phyloP scores from a whole-genome alignment of 1,284 basidiomycete genomes.

The Puccinia brachypodii region DNA sequence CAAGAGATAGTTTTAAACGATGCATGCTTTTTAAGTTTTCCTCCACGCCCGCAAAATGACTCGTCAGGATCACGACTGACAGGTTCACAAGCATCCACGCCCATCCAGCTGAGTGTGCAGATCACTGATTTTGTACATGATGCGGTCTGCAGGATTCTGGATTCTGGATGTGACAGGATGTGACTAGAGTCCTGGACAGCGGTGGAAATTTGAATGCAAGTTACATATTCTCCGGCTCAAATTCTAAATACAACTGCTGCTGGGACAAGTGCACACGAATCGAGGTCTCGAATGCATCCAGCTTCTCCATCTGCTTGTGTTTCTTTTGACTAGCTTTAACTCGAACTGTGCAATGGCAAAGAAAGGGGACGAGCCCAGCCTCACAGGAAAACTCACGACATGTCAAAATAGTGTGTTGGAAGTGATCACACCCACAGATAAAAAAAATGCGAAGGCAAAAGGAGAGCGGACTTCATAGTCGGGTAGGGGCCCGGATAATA shows the following conservation, averaged over 20 bases:
- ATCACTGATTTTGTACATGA: background rate
- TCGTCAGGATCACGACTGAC: background rate
- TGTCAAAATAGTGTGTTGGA: background rate
- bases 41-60: background rate
- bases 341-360: too few relatives aligned
- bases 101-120: background rate
- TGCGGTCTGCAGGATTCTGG: too few relatives aligned
- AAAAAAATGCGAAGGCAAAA: background rate
- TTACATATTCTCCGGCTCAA: too few relatives aligned
- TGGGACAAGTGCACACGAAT: too few relatives aligned
- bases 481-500: too few relatives aligned
- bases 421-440: background rate
- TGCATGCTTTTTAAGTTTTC: background rate
- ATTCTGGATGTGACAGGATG: too few relatives aligned
- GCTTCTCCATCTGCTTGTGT: too few relatives aligned
- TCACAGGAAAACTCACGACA: background rate
- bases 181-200: background rate
- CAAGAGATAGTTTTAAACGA: background rate
- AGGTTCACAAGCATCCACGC: background rate
- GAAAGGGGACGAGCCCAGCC: too few relatives aligned
- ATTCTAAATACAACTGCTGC: too few relatives aligned
- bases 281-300: too few relatives aligned
- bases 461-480: background rate
- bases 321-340: too few relatives aligned
- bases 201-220: too few relatives aligned